Conservation (phyloP, 192 early-diverging fungal species). For the Coemansia sp. region DNA sequence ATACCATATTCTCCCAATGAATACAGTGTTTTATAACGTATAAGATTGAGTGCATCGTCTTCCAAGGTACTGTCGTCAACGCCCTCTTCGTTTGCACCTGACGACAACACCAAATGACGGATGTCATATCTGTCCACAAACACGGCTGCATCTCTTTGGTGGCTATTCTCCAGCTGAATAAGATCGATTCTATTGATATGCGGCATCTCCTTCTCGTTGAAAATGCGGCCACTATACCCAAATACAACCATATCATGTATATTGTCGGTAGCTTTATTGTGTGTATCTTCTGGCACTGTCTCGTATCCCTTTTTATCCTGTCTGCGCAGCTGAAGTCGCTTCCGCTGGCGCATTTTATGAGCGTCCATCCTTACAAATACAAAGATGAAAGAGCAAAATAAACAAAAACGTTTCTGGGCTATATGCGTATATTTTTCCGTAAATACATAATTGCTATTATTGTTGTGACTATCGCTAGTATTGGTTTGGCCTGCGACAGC, state of each 20-base stretch:
- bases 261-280: conserved; percentile 7
- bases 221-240: conserved; percentile 33
- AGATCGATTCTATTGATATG: not conserved
- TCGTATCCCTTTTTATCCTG: not conserved
- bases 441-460: too few species aligned
- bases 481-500: too few species aligned
- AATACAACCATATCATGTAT: conserved; percentile 7
- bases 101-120: conserved; percentile 24
- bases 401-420: too few species aligned
- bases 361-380: conserved; percentile 2
- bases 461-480: too few species aligned
- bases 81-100: not conserved
- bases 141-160: not conserved
- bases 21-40: conserved; percentile 25
- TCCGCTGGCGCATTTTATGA: not conserved
- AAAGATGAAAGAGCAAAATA: too few species aligned
- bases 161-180: conserved; percentile 11
- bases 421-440: too few species aligned
- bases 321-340: not conserved
- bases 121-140: conserved; percentile 40
- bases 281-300: not conserved
- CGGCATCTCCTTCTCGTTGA: not conserved
- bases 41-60: conserved; percentile 8
- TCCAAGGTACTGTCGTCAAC: not conserved
- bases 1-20: not conserved